Evolutionary conservation across 1,284 basidiomycete genomes (phyloP), one percentile per base, ranked within the genome.

Genomic region (Heterobasidion occidentale): DNA sequence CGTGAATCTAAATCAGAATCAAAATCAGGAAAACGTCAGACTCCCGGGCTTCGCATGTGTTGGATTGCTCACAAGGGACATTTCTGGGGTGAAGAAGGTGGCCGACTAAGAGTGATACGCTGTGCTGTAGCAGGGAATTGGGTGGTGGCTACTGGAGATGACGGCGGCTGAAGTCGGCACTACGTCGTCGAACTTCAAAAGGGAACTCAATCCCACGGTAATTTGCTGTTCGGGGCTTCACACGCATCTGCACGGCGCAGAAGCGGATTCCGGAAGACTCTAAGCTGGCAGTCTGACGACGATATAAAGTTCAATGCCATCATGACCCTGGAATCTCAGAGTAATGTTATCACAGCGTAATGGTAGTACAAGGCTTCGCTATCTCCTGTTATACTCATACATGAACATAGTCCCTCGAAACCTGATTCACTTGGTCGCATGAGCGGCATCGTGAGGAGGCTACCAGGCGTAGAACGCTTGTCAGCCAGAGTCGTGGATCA

Each of bases 1-100:
- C 90, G 65, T 93, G 90, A 58, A 95, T 88, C 87, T 90, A 45
- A 6, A 56, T n/a, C 20, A 7, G 11, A 19, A 33, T 33, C 47
- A 48, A 11, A 46, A 19, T 17, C 17, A 45, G 42, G 7, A 45
- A 46, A 27, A 27, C 1, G 7, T 1, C 11, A 9, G n/a, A 11
- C 38, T 42, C n/a, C 5, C 38, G 3, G 11, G 38, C 38, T 42
- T n/a, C 4, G 9, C 12, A 42, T 42, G 8, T 42, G 38, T 42
- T 3, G 38, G n/a, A 7, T 42, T 3, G n/a, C n/a, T 42, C n/a
- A 42, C 38, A 11, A 42, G 38, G n/a, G 38, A 42, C 38, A 42
- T 42, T 42, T 42, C 38, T 12, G 38, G n/a, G 38, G 38, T 42
- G 3, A n/a, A 42, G 38, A 11, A 42, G 38, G 38, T n/a, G 4